Evolutionary conservation across 192 early-diverging fungal genomes (phyloP), one percentile per base, ranked within the genome.

Genomic region (Rhizophagus sp.): DNA sequence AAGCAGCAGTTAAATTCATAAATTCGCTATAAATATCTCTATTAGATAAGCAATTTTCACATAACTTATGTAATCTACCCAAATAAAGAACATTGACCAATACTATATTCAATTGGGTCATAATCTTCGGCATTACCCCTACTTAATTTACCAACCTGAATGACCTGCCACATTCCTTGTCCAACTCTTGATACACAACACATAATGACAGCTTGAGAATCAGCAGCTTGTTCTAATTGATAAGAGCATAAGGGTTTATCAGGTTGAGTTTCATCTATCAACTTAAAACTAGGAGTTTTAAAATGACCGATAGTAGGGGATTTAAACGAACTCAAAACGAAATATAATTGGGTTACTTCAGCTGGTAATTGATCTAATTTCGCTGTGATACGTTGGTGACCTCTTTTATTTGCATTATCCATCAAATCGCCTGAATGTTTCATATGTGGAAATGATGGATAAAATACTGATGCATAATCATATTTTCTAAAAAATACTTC

Each of bases 391-490:
- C 30, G 36, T 11, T 81, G 80, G 65, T 41, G 50, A 78, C 80
- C 80, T 68, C 11, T 68, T 62, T 69, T 81, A 7, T 57, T 57
- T 11, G 67, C 50, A 52, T 44, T 50, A 61, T 81, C 62, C 74
- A 81, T 68, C 6, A 76, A 44, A 36, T 81, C 80, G 47, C 80
- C 80, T 34, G 80, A 81, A 69, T 81, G 80, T 68, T 61, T 66
- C 65, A 78, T 67, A 52, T 81, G 44, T 1, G 80, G 75, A 34
- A 81, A 78, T 25, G 36, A 62, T 36, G 80, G 80, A 52, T 77
- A 77, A 78, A 30, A 81, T 22, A 49, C 25, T 49, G 74, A 77
- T 47, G 24, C 33, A 50, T 81, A 81, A 65, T 81, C 80, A 22
- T 79, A 79, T 67, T 79, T 70, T 39, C 39, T 50, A 34, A 27